Conservation (phyloP, 2,329 filamentous ascomycete genomes). For the Elsinoe australis region DNA sequence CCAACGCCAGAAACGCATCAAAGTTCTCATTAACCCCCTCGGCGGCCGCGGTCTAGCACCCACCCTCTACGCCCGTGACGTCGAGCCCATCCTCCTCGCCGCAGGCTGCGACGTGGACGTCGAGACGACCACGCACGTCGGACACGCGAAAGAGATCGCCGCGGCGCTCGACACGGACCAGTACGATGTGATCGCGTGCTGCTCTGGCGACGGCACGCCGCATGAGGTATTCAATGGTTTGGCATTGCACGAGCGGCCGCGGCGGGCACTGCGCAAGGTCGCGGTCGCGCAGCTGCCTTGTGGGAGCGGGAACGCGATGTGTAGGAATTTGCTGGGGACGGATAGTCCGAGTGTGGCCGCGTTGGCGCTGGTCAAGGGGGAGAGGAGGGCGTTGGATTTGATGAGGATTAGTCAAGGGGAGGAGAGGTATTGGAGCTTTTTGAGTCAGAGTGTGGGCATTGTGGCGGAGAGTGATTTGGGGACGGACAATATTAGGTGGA, state of each 20-base stretch:
- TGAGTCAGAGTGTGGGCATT: conserved; percentile 83
- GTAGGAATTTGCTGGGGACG: conserved; percentile 80
- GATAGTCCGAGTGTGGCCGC: conserved; percentile 67
- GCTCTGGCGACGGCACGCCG: conserved; percentile 84
- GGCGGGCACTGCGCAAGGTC: conserved; percentile 63
- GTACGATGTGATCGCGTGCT: conserved; percentile 80
- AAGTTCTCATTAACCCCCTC: conserved; percentile 84
- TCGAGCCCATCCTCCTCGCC: conserved; percentile 74
- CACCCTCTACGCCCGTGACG: conserved; percentile 64
- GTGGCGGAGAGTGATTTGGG: conserved; percentile 84
- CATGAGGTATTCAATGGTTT: conserved; percentile 95
- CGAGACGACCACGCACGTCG: conserved; percentile 60
- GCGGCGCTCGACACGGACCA: conserved; percentile 66
- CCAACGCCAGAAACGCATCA: conserved; percentile 66
- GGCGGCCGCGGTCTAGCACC: conserved; percentile 72
- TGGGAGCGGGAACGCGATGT: conserved; percentile 90
- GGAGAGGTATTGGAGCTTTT: conserved; percentile 69
- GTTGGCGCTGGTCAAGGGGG: conserved; percentile 76
- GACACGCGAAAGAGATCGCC: conserved; percentile 72
- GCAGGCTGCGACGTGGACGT: conserved; percentile 71
- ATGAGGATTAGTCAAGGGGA: conserved; percentile 79
- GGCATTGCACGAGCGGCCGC: conserved; percentile 66
- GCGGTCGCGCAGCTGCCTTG: conserved; percentile 84
- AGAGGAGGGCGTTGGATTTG: conserved; percentile 76
- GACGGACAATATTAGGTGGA: conserved; percentile 88